Percentiles rank a stretch among this genome's conserved stretches.
Evolutionary conservation across 768 basidiomycete species (phyloP).

Genomic region (Mrakia blollopis): DNA sequence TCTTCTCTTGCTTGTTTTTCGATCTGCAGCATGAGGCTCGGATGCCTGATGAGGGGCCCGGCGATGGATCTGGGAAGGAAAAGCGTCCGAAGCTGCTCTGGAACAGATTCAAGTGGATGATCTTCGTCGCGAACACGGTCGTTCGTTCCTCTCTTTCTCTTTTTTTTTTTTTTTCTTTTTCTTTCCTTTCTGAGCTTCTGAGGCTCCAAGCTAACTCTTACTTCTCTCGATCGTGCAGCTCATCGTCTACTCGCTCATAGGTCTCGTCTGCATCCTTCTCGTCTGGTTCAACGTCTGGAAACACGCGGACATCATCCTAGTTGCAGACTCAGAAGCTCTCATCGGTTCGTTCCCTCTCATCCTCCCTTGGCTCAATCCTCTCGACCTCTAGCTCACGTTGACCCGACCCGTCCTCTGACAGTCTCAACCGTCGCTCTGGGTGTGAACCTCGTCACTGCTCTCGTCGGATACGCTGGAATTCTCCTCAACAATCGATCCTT

Average conservation of each 20-base stretch:
- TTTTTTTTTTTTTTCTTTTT: not conserved
- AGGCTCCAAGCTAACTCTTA: not conserved
- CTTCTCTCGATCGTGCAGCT: slow-evolving; percentile 47
- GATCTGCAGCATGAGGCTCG: slow-evolving; percentile 49
- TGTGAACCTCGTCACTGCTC: slow-evolving; percentile 58
- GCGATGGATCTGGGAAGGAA: slow-evolving; percentile 28
- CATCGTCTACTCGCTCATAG: slow-evolving; percentile 57
- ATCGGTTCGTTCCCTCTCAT: slow-evolving; percentile 45
- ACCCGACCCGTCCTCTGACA: slow-evolving; percentile 31
- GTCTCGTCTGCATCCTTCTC: slow-evolving; percentile 62
- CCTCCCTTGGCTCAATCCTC: not conserved
- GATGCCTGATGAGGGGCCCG: slow-evolving; percentile 45
- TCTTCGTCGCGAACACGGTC: slow-evolving; percentile 62
- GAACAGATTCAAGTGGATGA: slow-evolving; percentile 79
- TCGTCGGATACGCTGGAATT: slow-evolving; percentile 73
- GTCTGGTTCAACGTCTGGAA: slow-evolving; percentile 73
- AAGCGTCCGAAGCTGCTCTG: slow-evolving; percentile 56
- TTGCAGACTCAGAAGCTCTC: slow-evolving; percentile 64
- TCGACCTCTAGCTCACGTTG: not conserved
- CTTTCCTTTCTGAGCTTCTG: not conserved
- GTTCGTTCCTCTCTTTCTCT: slow-evolving; percentile 44
- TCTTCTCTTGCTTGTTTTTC: not conserved
- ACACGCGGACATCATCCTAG: slow-evolving; percentile 65
- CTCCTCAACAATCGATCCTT: slow-evolving; percentile 78
- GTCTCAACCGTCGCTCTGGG: slow-evolving; percentile 64